phyloP scores from a whole-genome alignment of 2,329 filamentous ascomycete genomes.

The Rutstroemia sp. region DNA sequence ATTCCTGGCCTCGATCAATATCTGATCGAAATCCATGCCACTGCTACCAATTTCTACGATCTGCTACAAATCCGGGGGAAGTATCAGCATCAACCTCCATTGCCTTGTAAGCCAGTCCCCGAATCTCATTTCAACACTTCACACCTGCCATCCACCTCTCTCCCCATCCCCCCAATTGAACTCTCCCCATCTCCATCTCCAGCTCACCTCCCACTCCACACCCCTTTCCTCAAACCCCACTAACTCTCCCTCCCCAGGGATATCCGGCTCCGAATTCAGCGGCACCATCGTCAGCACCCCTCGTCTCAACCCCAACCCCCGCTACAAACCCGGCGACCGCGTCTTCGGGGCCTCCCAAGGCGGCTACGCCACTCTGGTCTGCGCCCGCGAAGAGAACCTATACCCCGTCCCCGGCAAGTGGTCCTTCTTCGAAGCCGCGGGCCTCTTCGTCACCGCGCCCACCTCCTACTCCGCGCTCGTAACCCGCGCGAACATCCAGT shows the following conservation, averaged over 20 bases:
- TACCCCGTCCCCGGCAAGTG: conserved; percentile 72
- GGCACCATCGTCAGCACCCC: conserved; percentile 68
- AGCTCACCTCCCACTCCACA: neutral
- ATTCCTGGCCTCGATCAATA: conserved; percentile 67
- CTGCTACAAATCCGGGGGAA: conserved; percentile 91
- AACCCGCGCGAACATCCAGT: conserved; percentile 65
- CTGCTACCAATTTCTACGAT: conserved; percentile 95
- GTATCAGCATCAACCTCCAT: conserved; percentile 82
- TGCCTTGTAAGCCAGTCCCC: conserved; percentile 54
- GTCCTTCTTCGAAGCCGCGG: conserved; percentile 78
- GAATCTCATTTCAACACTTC: neutral
- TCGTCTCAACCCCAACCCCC: conserved; percentile 39
- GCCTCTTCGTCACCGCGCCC: conserved; percentile 84
- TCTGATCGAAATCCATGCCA: conserved; percentile 76
- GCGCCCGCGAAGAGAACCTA: conserved; percentile 58
- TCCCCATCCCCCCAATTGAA: neutral
- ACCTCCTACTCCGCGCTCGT: conserved; percentile 84
- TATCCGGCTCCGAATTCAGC: conserved; percentile 80
- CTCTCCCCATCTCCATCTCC: neutral
- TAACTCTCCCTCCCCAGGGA: conserved; percentile 30
- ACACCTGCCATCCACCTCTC: neutral
- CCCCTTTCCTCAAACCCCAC: neutral
- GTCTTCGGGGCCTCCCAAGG: conserved; percentile 87
- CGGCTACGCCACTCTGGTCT: conserved; percentile 72
- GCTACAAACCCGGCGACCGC: conserved; percentile 69